Evolutionary conservation across 805 yeast genomes (phyloP).

Genomic region (Candida hispaniensis): DNA sequence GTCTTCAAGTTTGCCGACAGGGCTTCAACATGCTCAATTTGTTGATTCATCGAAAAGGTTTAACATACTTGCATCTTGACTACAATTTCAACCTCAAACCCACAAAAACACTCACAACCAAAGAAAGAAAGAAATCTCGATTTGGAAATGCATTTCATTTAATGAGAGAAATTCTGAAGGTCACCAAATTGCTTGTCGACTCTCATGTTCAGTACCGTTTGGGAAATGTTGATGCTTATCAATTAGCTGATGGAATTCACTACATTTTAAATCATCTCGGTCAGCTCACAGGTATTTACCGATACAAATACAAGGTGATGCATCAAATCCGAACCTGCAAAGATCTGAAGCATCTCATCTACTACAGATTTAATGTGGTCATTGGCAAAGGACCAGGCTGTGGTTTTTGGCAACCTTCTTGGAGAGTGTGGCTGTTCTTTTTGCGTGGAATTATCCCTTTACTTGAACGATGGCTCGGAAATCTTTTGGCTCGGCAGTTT

Average conservation of each 20-base stretch:
- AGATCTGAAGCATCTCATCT: slow-evolving; percentile 86
- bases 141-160: slow-evolving; percentile 95
- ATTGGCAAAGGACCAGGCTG: slow-evolving; percentile 98
- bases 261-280: slow-evolving; percentile 90
- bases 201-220: slow-evolving; percentile 84
- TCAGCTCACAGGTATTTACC: slow-evolving; percentile 88
- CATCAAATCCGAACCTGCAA: slow-evolving; percentile 95
- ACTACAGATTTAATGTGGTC: slow-evolving; percentile 67
- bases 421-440: slow-evolving; percentile 94
- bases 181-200: slow-evolving; percentile 81
- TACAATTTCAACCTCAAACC: slow-evolving; percentile 94
- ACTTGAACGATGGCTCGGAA: slow-evolving; percentile 90
- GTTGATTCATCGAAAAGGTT: slow-evolving; percentile 78
- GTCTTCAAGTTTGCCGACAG: slow-evolving; percentile 83
- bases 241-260: slow-evolving; percentile 87
- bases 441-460: slow-evolving; percentile 86
- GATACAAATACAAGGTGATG: slow-evolving; percentile 96
- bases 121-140: slow-evolving; percentile 89
- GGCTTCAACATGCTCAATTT: slow-evolving; percentile 90
- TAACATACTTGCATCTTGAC: slow-evolving; percentile 86
- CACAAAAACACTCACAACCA: slow-evolving; percentile 89
- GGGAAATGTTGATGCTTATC: slow-evolving; percentile 87
- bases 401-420: slow-evolving; percentile 99
- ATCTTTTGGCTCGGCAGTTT: slow-evolving; percentile 80
- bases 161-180: slow-evolving; percentile 76